Conservation (phyloP, 306 rosid genomes). For the Cucurbita argyrosperma region DNA sequence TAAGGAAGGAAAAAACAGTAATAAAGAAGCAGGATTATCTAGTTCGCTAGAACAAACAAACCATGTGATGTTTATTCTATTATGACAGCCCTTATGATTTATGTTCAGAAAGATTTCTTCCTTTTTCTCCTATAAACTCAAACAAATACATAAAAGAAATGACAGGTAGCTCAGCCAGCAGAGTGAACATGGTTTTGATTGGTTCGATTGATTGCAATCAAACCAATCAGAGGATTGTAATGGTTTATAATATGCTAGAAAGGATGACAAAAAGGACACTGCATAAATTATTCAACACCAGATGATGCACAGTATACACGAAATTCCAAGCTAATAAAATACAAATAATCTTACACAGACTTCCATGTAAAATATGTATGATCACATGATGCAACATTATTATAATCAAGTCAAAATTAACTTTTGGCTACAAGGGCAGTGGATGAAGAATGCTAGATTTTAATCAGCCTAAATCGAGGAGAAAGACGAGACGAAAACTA, state of each 20-base stretch:
- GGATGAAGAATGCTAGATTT: not conserved
- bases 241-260: not conserved
- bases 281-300: not conserved
- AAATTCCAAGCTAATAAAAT: not conserved
- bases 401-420: conserved; percentile 1
- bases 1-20: not conserved
- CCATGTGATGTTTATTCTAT: not conserved
- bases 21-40: not conserved
- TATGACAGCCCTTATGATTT: not conserved
- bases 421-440: conserved; percentile 3
- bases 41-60: not conserved
- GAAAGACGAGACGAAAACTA: not conserved
- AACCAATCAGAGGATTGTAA: not conserved
- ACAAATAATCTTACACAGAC: not conserved
- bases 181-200: not conserved
- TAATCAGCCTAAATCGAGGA: not conserved
- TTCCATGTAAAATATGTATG: not conserved
- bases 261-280: not conserved
- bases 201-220: not conserved
- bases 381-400: not conserved
- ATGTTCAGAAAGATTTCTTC: not conserved
- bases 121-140: not conserved
- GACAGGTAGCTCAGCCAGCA: not conserved
- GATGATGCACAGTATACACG: not conserved
- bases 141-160: not conserved